Conservation (phyloP, 805 yeast genomes). For the Millerago galiae region DNA sequence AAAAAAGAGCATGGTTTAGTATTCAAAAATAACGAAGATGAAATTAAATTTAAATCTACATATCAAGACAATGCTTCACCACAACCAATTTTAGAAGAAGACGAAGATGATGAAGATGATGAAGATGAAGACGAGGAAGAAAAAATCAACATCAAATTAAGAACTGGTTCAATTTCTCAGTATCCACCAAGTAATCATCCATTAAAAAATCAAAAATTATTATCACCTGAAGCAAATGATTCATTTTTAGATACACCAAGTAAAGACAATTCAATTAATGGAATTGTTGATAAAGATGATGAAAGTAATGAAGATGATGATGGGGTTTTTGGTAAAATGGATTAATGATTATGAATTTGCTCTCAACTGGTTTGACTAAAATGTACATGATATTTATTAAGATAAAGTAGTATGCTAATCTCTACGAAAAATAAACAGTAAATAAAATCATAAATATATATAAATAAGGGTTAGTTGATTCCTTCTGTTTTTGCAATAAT, state of each 20-base stretch:
- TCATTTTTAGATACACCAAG: not conserved
- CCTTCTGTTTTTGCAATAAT: slow-evolving; percentile 31
- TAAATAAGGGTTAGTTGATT: slow-evolving; percentile 5
- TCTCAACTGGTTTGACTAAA: slow-evolving; percentile 4
- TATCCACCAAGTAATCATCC: slow-evolving; percentile 34
- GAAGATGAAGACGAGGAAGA: slow-evolving; percentile 5
- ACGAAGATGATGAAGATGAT: slow-evolving; percentile 5
- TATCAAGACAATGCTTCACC: slow-evolving; percentile 12
- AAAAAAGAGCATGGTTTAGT: slow-evolving; percentile 2
- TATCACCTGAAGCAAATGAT: not conserved
- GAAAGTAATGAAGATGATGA: slow-evolving; percentile 9
- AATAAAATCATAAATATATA: no score
- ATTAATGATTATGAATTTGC: slow-evolving; percentile 10
- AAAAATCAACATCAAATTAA: slow-evolving; percentile 14
- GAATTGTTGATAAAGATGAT: slow-evolving; percentile 4
- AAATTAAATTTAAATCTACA: slow-evolving; percentile 11
- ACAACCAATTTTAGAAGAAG: slow-evolving; percentile 9
- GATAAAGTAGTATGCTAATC: not conserved
- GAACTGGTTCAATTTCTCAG: slow-evolving; percentile 39
- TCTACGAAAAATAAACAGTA: not conserved
- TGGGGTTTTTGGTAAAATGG: slow-evolving; percentile 33
- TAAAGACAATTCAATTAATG: slow-evolving; percentile 2
- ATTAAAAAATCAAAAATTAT: not conserved
- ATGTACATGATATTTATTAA: not conserved
- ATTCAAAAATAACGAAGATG: slow-evolving; percentile 1